Conservation (phyloP, 495 filamentous ascomycete species). For the Xylaria nigripes region DNA sequence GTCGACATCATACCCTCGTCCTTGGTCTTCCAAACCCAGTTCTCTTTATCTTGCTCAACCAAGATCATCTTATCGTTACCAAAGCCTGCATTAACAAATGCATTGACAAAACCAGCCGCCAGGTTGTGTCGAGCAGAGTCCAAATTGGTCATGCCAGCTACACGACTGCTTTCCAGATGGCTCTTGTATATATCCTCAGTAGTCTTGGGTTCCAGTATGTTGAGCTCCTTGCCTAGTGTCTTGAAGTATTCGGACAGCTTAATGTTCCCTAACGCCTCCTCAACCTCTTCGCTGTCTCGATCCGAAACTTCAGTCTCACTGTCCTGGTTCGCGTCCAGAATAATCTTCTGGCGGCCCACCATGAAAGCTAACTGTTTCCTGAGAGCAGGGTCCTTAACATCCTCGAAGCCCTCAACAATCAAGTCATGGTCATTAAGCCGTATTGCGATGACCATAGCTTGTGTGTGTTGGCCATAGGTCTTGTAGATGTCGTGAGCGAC, state of each 20-base stretch:
- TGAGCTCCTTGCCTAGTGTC: slow-evolving; percentile 85
- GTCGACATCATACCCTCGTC: slow-evolving; percentile 96
- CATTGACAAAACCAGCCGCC: slow-evolving; percentile 92
- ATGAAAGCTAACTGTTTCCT: slow-evolving; percentile 95
- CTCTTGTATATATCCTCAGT: slow-evolving; percentile 99
- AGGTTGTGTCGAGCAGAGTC: slow-evolving; percentile 95
- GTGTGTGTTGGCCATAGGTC: slow-evolving; percentile 79
- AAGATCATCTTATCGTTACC: slow-evolving; percentile 97
- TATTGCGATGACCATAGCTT: slow-evolving; percentile 91
- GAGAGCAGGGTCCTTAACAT: slow-evolving; percentile 69
- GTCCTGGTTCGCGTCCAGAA: slow-evolving; percentile 50
- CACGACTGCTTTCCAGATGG: slow-evolving; percentile 88
- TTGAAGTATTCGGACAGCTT: slow-evolving; percentile 89
- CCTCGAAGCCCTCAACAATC: slow-evolving; percentile 68
- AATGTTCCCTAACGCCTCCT: slow-evolving; percentile 77
- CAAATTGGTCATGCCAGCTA: slow-evolving; percentile 83
- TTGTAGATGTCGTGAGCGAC: slow-evolving; percentile 91
- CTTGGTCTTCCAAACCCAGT: slow-evolving; percentile 99
- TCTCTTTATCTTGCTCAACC: slow-evolving; percentile 67
- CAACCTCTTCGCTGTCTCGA: slow-evolving; percentile 62
- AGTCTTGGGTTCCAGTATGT: slow-evolving; percentile 92
- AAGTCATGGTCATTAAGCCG: slow-evolving; percentile 78
- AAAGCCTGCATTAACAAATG: slow-evolving; percentile 91
- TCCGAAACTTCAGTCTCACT: slow-evolving; percentile 31
- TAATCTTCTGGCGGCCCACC: slow-evolving; percentile 83